Base-by-base conservation (phyloP, 2,329 filamentous ascomycete genomes). In the Phialophora chinensis region DNA sequence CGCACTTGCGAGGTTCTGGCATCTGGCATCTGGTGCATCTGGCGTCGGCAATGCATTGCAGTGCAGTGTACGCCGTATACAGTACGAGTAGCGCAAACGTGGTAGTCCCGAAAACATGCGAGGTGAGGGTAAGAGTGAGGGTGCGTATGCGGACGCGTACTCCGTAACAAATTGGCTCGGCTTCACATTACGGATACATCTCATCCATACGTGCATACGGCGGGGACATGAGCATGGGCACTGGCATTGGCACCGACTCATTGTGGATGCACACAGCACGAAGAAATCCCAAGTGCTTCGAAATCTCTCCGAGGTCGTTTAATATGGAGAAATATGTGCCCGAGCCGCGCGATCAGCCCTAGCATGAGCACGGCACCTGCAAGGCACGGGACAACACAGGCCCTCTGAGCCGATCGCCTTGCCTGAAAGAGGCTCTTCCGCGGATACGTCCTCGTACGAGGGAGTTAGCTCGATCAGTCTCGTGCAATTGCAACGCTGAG, bases 351-450 rank as follows among this genome's bases (percentile, higher is more conserved):
- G 7, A 31, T n/a, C 38, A 44, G 38, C 38, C 38, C 38, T 44
- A 20, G 17, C 23, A 7, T 6, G n/a, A 8, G 6, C 50, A 31
- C 31, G 31, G 31, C 31, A 29, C 6, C 57, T 61, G 63, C 57
- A 65, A 65, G 63, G 63, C 63, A 65, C 63, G 44, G 25, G 42
- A 52, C 49, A 52, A 33, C n/a, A 25, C 44, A 1, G n/a, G 11
- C 20, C 11, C 1, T 47, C 11, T 11, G 29, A n/a, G 57, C 47
- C 20, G 47, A 25, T 20, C 10, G 27, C 10, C 47, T 23, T 50
- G n/a, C 47, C 47, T 50, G 49, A 29, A 49, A 38, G 38, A 58
- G 55, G 17, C 38, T 44, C 38, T 44, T 44, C 38, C 55, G 55
- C 55, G 47, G 20, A 23, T 12, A 35, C 33, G 33, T 35, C 8